Conservation (phyloP, 2,329 filamentous ascomycete genomes). For the Aspergillus spinulosporus region DNA sequence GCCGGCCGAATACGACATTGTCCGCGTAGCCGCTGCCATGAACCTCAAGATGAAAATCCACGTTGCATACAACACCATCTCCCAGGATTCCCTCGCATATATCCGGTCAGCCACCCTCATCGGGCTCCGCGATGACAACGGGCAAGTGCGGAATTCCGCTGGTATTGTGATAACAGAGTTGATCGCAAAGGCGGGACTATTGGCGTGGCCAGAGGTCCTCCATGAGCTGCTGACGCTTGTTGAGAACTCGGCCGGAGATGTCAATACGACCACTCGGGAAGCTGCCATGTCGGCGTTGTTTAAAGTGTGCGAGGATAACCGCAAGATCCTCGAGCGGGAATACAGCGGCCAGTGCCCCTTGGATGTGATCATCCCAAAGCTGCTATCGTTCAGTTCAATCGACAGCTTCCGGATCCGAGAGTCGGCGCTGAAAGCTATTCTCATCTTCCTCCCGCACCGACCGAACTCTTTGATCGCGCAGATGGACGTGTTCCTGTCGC, state of each 20-base stretch:
- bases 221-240: conserved; percentile 79
- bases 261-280: conserved; percentile 74
- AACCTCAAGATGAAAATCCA: conserved; percentile 95
- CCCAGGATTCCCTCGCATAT: conserved; percentile 70
- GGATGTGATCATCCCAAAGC: conserved; percentile 82
- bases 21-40: conserved; percentile 83
- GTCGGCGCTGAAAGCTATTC: conserved; percentile 79
- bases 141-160: conserved; percentile 82
- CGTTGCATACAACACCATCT: conserved; percentile 71
- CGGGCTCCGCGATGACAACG: conserved; percentile 76
- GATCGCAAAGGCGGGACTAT: conserved; percentile 76
- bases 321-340: conserved; percentile 78
- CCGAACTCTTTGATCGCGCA: conserved; percentile 78
- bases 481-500: conserved; percentile 77
- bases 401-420: conserved; percentile 74
- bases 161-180: conserved; percentile 95
- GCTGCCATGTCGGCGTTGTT: conserved; percentile 88
- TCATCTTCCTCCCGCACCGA: conserved; percentile 84
- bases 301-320: conserved; percentile 98
- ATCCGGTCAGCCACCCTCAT: conserved; percentile 77
- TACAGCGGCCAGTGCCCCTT: conserved; percentile 86
- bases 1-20: conserved; percentile 66
- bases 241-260: conserved; percentile 68
- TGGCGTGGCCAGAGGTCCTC: conserved; percentile 88
- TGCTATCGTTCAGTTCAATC: conserved; percentile 82